Conservation (phyloP, 352 stramenopile species). For the Pseudoperonospora humuli region DNA sequence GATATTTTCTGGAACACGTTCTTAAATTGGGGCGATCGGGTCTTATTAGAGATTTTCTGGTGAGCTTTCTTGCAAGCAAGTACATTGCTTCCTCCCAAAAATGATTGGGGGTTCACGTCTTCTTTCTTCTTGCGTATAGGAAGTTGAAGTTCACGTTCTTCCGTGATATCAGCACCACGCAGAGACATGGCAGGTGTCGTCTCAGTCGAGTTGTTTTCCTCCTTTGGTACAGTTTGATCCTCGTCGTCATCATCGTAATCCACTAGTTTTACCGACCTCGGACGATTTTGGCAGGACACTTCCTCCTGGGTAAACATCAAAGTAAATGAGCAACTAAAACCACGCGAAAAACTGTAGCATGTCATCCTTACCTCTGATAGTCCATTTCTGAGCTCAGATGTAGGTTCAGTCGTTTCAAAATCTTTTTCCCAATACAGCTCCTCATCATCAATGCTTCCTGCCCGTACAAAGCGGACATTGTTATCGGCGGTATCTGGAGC, state of each 20-base stretch:
- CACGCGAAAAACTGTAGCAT: background rate
- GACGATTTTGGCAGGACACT: constrained; percentile 30
- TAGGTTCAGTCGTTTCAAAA: constrained; percentile 30
- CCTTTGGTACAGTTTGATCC: constrained; percentile 21
- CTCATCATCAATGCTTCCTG: constrained; percentile 52
- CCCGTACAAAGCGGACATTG: constrained; percentile 47
- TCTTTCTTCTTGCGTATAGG: constrained; percentile 51
- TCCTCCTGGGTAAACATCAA: constrained; percentile 31
- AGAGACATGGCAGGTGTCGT: constrained; percentile 5
- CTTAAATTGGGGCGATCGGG: constrained; percentile 55
- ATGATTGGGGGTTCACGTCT: constrained; percentile 34
- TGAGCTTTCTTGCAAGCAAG: constrained; percentile 40
- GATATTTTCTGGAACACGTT: constrained; percentile 76
- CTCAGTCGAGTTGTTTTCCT: constrained; percentile 29
- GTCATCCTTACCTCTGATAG: constrained; percentile 37
- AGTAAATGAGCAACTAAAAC: constrained; percentile 1
- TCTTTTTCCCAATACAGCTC: constrained; percentile 80
- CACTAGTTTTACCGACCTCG: constrained; percentile 50
- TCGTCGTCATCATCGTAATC: constrained; percentile 70
- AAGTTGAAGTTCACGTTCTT: constrained; percentile 51
- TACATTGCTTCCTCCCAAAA: constrained; percentile 38
- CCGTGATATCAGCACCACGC: constrained; percentile 9
- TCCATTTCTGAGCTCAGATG: constrained; percentile 31
- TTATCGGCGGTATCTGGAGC: constrained; percentile 15
- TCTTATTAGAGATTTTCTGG: constrained; percentile 25